Conservation (phyloP, 176 grass and related monocot species). For the Phoenix roebelenii region DNA sequence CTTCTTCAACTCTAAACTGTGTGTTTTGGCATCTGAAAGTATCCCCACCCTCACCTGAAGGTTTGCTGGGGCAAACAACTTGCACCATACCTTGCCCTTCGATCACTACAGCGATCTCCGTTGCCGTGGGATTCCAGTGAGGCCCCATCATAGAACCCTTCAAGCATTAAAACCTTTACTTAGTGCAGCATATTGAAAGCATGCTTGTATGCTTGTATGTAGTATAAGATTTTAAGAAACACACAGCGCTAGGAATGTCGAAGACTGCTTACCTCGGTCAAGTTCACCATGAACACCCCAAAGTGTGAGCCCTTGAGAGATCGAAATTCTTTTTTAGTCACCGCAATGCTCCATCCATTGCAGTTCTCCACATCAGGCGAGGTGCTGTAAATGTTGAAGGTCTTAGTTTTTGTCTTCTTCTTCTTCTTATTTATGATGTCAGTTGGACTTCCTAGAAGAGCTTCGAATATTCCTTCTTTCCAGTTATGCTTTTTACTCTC, state of each 20-base stretch:
- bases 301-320: constrained; percentile 36
- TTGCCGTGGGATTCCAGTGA: constrained; percentile 90
- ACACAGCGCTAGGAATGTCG: too few species aligned
- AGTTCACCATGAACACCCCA: constrained; percentile 81
- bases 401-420: constrained; percentile 38
- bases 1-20: constrained; percentile 47
- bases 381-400: constrained; percentile 70
- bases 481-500: constrained; percentile 29
- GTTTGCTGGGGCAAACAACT: constrained; percentile 45
- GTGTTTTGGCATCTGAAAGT: constrained; percentile 31
- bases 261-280: constrained; percentile 39
- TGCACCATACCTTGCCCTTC: constrained; percentile 60
- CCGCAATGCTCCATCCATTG: constrained; percentile 72
- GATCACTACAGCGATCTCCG: constrained; percentile 60
- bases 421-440: constrained; percentile 54
- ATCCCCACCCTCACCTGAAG: background rate
- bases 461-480: constrained; percentile 38
- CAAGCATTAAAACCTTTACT: background rate
- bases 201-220: too few species aligned
- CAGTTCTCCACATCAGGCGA: constrained; percentile 74
- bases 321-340: constrained; percentile 52
- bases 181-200: too few species aligned
- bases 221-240: too few species aligned
- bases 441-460: constrained; percentile 31
- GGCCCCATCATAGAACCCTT: constrained; percentile 86